These are phyloP conservation scores for Carex scoparia DNA, from an alignment of 176 grass and related monocot species.

Conservation along the genomic window DNA sequence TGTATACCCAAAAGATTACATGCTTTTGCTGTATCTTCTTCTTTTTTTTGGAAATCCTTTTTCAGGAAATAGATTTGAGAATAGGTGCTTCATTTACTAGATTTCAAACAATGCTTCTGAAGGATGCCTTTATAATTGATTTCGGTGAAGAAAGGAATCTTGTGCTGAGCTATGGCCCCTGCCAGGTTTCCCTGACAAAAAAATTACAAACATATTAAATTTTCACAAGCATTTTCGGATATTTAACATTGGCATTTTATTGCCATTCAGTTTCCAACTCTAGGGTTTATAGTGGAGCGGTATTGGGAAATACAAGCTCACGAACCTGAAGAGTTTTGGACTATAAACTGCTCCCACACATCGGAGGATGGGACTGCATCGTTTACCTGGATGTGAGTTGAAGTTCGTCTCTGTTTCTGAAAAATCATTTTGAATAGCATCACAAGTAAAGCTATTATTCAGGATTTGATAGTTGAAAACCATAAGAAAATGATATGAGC, in stretches of 20 bases:
- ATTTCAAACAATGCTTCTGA: constrained; percentile 94
- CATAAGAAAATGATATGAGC: neutral
- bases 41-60: constrained; percentile 15
- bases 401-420: constrained; percentile 9
- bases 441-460: neutral
- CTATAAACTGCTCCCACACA: constrained; percentile 91
- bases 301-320: constrained; percentile 98
- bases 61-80: constrained; percentile 90
- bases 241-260: constrained; percentile 16
- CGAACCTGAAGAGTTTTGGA: constrained; percentile 95
- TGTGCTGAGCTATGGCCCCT: constrained; percentile 92
- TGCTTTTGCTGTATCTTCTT: constrained; percentile 10
- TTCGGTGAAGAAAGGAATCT: constrained; percentile 71
- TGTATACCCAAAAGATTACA: constrained; percentile 20
- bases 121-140: constrained; percentile 89
- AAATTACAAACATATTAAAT: neutral
- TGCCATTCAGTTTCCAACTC: constrained; percentile 72
- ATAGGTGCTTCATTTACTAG: constrained; percentile 98
- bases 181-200: constrained; percentile 54
- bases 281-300: constrained; percentile 94
- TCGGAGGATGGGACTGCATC: constrained; percentile 80
- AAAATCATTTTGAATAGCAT: neutral
- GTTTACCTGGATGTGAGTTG: constrained; percentile 85
- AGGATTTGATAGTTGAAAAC: neutral
- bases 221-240: constrained; percentile 14